Evolutionary conservation across 257 asterid genomes (phyloP).

Genomic region (Cordia subcordata): DNA sequence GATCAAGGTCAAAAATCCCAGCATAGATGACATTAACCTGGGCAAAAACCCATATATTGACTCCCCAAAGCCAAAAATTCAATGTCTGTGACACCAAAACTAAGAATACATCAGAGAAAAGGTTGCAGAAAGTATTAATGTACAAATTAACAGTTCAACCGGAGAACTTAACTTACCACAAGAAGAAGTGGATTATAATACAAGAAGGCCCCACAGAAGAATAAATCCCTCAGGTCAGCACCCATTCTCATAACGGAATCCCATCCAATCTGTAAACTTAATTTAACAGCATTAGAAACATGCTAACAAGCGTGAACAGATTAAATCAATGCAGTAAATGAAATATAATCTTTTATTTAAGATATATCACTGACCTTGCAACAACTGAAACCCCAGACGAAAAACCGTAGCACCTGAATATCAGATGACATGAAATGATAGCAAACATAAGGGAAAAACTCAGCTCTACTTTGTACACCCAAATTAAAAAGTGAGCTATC

Average conservation of each 20-base stretch:
- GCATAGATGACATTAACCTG: constrained; percentile 70
- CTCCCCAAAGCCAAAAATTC: constrained; percentile 98
- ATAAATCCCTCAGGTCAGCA: constrained; percentile 79
- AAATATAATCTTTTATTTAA: constrained; percentile 2
- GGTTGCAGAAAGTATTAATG: constrained; percentile 5
- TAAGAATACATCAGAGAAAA: constrained; percentile 7
- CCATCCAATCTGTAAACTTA: constrained; percentile 81
- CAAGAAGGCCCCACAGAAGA: constrained; percentile 93
- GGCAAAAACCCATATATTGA: constrained; percentile 85
- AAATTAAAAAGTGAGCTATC: not conserved
- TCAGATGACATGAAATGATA: constrained; percentile 20
- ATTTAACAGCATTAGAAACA: constrained; percentile 14
- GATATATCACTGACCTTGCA: constrained; percentile 71
- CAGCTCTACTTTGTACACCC: constrained; percentile 3
- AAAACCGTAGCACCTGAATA: constrained; percentile 72
- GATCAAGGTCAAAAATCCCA: constrained; percentile 90
- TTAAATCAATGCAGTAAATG: not conserved
- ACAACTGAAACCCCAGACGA: constrained; percentile 78
- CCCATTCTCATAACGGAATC: constrained; percentile 99
- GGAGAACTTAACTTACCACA: constrained; percentile 66
- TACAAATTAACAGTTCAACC: constrained; percentile 5
- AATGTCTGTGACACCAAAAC: constrained; percentile 58
- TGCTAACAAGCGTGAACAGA: constrained; percentile 12
- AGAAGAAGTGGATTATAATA: constrained; percentile 97
- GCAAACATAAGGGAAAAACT: constrained; percentile 6